Conservation (phyloP, 2,329 filamentous ascomycete genomes). For the Diaporthe nobilis region DNA sequence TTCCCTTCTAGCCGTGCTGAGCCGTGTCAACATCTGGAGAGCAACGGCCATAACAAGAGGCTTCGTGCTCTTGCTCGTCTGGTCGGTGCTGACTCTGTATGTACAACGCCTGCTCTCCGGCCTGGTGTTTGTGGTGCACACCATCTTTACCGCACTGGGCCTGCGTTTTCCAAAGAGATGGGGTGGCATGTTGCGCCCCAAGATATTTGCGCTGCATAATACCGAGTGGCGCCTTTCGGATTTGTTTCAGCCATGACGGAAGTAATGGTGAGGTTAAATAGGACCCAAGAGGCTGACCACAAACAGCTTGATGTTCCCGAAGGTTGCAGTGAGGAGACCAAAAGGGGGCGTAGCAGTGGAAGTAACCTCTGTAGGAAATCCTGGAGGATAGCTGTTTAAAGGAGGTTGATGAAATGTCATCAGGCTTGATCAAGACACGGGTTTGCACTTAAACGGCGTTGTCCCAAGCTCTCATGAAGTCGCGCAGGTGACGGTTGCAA, state of each 20-base stretch:
- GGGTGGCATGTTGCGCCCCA: conserved; percentile 3
- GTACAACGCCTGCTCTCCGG: not conserved
- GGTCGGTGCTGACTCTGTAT: not conserved
- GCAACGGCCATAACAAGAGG: conserved; percentile 12
- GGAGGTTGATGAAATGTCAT: not conserved
- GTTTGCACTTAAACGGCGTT: not conserved
- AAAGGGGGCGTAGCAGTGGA: not conserved
- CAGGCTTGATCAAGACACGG: not conserved
- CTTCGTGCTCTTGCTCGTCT: conserved; percentile 9
- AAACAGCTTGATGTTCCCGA: not conserved
- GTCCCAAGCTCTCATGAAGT: not conserved
- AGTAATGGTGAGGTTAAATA: not conserved
- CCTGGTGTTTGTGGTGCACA: not conserved
- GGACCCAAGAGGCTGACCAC: not conserved
- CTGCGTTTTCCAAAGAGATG: not conserved
- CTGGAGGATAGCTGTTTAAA: not conserved
- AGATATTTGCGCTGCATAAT: not conserved
- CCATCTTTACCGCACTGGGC: not conserved
- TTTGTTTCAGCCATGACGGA: not conserved
- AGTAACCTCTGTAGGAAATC: too few species aligned
- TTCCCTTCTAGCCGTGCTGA: not conserved
- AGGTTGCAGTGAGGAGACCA: not conserved
- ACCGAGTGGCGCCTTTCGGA: conserved; percentile 8
- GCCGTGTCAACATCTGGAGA: conserved; percentile 1
- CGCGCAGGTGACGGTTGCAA: not conserved